Percentiles rank a stretch among this genome's conserved stretches.
phyloP scores from a whole-genome alignment of 352 stramenopile species.

The Nothophytophthora sp. region DNA sequence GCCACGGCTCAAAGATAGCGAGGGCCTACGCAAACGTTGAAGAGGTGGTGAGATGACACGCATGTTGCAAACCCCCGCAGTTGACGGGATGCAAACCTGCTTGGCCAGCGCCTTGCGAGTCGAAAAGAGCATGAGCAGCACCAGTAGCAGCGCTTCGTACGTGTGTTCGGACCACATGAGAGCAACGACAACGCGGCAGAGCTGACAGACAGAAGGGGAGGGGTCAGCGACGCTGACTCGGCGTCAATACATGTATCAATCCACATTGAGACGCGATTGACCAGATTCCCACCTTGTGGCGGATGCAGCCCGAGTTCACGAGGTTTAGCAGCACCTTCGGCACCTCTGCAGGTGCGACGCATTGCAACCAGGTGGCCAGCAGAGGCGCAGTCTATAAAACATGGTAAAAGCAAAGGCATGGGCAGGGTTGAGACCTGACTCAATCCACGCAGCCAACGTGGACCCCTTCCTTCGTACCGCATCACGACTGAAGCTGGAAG shows the following conservation, averaged over 20 bases:
- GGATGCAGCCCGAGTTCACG: conserved; percentile 9
- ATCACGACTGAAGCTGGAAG: conserved; percentile 10
- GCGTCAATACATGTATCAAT: no score
- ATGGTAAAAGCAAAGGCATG: no score
- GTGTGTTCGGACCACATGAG: conserved; percentile 15
- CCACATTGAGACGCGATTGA: background rate
- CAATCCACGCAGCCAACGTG: no score
- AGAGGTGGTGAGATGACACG: background rate
- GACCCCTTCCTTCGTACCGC: no score
- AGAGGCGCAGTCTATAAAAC: conserved; percentile 6
- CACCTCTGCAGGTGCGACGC: conserved; percentile 4
- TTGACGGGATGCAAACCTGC: conserved; percentile 4
- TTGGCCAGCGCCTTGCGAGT: conserved; percentile 9
- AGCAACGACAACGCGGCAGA: conserved; percentile 9
- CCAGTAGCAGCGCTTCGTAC: conserved; percentile 12
- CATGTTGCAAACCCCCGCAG: background rate
- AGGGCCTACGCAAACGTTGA: conserved; percentile 5
- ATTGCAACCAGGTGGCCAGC: conserved; percentile 7
- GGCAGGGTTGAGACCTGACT: no score
- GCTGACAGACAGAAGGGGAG: conserved; percentile 3
- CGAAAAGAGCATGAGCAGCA: conserved; percentile 20
- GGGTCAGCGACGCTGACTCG: no score
- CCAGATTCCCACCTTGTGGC: conserved; percentile 9
- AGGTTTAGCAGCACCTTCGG: conserved; percentile 10
- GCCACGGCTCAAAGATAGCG: conserved; percentile 11